These are phyloP conservation scores for Rubus idaeus DNA, from an alignment of 306 rosid species.

Conservation along the genomic window DNA sequence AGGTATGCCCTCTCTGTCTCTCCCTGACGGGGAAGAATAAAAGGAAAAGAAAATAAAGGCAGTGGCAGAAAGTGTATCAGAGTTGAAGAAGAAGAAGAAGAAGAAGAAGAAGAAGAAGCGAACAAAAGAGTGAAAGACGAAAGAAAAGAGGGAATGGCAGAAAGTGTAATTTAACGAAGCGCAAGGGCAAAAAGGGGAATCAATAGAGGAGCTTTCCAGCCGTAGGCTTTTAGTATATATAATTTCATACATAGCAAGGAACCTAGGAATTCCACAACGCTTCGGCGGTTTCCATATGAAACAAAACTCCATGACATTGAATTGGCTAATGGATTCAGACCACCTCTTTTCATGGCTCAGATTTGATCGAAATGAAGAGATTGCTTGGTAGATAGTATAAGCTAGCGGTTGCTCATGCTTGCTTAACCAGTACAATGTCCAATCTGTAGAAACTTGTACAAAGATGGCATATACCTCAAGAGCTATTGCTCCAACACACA, in stretches of 20 bases:
- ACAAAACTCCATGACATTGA: slow-evolving; percentile 57
- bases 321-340: slow-evolving; percentile 57
- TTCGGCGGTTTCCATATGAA: slow-evolving; percentile 38
- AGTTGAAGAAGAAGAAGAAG: too few species aligned
- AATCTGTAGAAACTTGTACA: slow-evolving; percentile 52
- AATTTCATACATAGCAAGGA: slow-evolving; percentile 35
- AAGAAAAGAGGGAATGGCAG: too few species aligned
- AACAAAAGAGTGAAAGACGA: too few species aligned
- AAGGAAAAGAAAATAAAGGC: too few species aligned
- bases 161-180: too few species aligned
- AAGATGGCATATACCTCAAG: slow-evolving; percentile 61
- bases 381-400: background rate
- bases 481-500: slow-evolving; percentile 43
- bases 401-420: slow-evolving; percentile 22
- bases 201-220: too few species aligned
- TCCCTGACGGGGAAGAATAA: too few species aligned
- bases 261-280: slow-evolving; percentile 34
- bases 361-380: background rate
- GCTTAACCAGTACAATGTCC: slow-evolving; percentile 56
- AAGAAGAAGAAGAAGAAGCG: too few species aligned
- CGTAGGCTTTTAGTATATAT: too few species aligned
- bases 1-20: too few species aligned
- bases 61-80: too few species aligned
- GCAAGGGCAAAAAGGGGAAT: too few species aligned
- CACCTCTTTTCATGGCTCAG: slow-evolving; percentile 52